A percentile compares a stretch with the other conserved stretches of the same genome.
Conservation (phyloP, 768 basidiomycete genomes). For the Boletus bicolor region DNA sequence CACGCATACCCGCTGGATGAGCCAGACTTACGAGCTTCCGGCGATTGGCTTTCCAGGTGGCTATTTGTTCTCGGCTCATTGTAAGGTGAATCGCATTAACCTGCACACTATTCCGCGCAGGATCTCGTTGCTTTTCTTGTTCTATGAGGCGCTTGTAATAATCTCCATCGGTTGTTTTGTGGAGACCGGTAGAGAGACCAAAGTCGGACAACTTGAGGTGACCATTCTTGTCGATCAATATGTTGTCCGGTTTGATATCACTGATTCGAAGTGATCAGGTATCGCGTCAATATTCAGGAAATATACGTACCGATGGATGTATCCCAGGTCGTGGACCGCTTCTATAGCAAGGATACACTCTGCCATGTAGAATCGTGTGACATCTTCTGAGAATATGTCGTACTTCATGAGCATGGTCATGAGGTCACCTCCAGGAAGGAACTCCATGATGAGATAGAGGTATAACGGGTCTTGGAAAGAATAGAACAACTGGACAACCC, state of each 20-base stretch:
- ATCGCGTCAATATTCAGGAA: not conserved
- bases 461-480: constrained; percentile 97
- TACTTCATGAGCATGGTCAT: constrained; percentile 99
- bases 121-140: constrained; percentile 58
- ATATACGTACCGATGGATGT: constrained; percentile 84
- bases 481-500: constrained; percentile 98
- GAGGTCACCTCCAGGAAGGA: constrained; percentile 88
- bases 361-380: constrained; percentile 98
- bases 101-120: constrained; percentile 91
- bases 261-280: constrained; percentile 39
- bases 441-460: constrained; percentile 97
- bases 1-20: not conserved
- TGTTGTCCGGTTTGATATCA: constrained; percentile 99
- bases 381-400: constrained; percentile 97
- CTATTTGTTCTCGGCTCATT: constrained; percentile 95
- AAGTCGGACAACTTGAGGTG: constrained; percentile 99
- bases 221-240: constrained; percentile 94
- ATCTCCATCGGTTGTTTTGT: constrained; percentile 92
- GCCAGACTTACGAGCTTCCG: constrained; percentile 72
- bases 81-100: constrained; percentile 97
- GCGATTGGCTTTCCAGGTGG: constrained; percentile 98
- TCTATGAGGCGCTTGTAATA: constrained; percentile 93
- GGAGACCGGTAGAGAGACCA: constrained; percentile 94
- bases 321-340: constrained; percentile 97
- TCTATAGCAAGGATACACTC: constrained; percentile 98